These are phyloP conservation scores for Cicer judaicum DNA, from an alignment of 306 rosid species.

Conservation along the genomic window DNA sequence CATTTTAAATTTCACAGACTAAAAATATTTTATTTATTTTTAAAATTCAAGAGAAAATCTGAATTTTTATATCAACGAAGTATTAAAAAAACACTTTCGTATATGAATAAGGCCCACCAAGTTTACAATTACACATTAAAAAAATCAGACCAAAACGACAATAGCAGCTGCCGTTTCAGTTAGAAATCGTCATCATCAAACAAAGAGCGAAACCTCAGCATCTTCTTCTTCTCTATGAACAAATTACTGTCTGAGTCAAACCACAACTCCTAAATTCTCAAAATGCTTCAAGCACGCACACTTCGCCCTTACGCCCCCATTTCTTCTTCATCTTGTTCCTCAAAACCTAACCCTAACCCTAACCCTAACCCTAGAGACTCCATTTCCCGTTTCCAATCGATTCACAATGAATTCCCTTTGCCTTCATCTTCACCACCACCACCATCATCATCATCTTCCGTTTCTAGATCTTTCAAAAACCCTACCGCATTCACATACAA, in stretches of 20 bases:
- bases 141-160: not conserved
- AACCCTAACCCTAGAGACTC: slow-evolving; percentile 42
- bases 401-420: slow-evolving; percentile 31
- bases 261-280: not conserved
- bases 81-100: too few species aligned
- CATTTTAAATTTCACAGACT: too few species aligned
- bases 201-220: not conserved
- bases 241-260: not conserved
- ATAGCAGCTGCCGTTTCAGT: not conserved
- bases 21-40: too few species aligned
- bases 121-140: too few species aligned
- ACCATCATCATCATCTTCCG: slow-evolving; percentile 26
- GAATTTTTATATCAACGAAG: too few species aligned
- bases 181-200: not conserved
- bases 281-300: slow-evolving; percentile 80
- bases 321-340: slow-evolving; percentile 43
- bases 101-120: too few species aligned
- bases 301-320: slow-evolving; percentile 73
- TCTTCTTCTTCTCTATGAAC: not conserved
- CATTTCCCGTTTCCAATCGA: not conserved
- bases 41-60: too few species aligned
- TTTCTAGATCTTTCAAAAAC: slow-evolving; percentile 73
- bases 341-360: slow-evolving; percentile 46
- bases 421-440: not conserved
- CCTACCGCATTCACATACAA: slow-evolving; percentile 78